Base-by-base conservation (phyloP, 208 protist genomes). In the Wallacemonas rigidus region DNA sequence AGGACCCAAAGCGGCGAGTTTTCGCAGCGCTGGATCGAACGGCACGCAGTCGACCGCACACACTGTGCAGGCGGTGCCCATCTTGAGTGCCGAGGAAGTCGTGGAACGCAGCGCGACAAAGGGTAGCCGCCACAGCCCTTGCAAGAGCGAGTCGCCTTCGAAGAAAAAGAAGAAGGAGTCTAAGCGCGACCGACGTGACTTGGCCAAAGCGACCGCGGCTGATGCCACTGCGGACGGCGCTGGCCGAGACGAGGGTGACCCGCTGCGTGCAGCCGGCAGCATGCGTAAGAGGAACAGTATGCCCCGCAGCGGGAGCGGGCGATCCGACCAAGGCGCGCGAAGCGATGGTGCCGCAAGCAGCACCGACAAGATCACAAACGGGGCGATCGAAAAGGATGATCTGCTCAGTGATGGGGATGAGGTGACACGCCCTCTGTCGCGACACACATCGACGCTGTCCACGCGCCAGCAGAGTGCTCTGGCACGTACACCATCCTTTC, bases 391-490 rank as follows among this genome's bases (percentile, higher is more conserved):
- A 0, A 26, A 26, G 26, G 26, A 26, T 26, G 26, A 26, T 26
- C 26, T 26, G 26, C 26, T 26, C 26, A 45, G 12, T 51, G 61
- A 47, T 40, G 63, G 36, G 53, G 58, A 56, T 38, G 74, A 72
- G 45, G 57, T 47, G 14, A 55, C 79, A 1, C 69, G 67, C 26
- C 79, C 79, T 39, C 67, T 83, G n/a, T 76, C 71, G 2, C 79
- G 79, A 11, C 69, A 83, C n/a, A 51, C 79, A 2, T 83, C 79
- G 38, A 80, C 75, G 12, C 71, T 87, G 15, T 80, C 75, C 36
- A 72, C 41, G 60, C 54, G 45, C 11, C 79, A 88, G 71, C 71
- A 77, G 11, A 71, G 69, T n/a, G 79, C 74, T n/a, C 67, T 82
- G 35, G 67, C 60, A n/a, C 47, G 56, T 36, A 81, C 75, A 2